These are phyloP conservation scores for Botrytis squamosa DNA, from an alignment of 2,329 filamentous ascomycete species.

Conservation along the genomic window DNA sequence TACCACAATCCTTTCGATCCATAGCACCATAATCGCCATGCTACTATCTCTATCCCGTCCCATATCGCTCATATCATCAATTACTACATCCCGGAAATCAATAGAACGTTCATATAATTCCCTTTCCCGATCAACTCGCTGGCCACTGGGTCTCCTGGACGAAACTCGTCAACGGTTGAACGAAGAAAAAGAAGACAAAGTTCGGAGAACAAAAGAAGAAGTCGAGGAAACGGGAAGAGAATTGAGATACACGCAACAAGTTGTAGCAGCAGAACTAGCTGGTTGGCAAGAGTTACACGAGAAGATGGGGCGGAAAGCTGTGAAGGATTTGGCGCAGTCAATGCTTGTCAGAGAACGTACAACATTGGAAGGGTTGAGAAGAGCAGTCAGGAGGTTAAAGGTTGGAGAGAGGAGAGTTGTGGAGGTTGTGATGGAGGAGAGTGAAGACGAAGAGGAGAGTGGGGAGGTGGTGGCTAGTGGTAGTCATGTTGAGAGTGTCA, in stretches of 20 bases:
- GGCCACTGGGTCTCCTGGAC: constrained; percentile 80
- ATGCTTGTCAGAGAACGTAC: constrained; percentile 81
- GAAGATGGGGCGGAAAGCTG: constrained; percentile 69
- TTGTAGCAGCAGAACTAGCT: constrained; percentile 85
- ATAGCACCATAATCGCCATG: constrained; percentile 79
- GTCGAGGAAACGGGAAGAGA: constrained; percentile 75
- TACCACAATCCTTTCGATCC: constrained; percentile 73
- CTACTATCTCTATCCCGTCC: constrained; percentile 77
- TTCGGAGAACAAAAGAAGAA: constrained; percentile 67
- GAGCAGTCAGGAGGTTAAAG: constrained; percentile 61
- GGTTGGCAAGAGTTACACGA: constrained; percentile 92
- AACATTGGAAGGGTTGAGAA: constrained; percentile 74
- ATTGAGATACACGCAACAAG: constrained; percentile 87
- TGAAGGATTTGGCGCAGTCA: constrained; percentile 71
- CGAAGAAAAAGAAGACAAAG: constrained; percentile 80
- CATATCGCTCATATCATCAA: constrained; percentile 71
- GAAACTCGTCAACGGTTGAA: constrained; percentile 81
- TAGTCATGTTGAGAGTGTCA: constrained; percentile 6
- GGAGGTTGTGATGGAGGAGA: background rate
- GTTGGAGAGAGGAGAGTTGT: constrained; percentile 3
- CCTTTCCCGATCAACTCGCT: constrained; percentile 70
- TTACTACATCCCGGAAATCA: constrained; percentile 69
- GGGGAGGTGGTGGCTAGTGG: constrained; percentile 1
- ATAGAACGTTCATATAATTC: constrained; percentile 77
- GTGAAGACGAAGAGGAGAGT: background rate